Evolutionary conservation across 169 alveolate species (phyloP).

Genomic region (Plasmodium blacklocki): DNA sequence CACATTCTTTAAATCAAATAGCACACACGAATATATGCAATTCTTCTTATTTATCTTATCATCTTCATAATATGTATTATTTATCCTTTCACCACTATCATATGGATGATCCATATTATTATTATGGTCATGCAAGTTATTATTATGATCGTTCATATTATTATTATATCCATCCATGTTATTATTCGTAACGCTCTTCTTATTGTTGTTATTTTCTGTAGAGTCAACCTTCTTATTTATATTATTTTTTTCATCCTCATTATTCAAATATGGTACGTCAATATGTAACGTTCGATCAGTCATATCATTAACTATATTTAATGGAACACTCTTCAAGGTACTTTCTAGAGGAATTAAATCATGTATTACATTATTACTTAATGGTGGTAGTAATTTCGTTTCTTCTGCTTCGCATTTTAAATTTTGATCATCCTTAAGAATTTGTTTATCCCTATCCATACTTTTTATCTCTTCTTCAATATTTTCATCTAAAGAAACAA

Average conservation of each 20-base stretch:
- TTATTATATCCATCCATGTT: not conserved
- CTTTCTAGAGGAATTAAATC: no score
- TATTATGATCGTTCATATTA: not conserved
- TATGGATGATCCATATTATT: not conserved
- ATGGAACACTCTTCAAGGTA: no score
- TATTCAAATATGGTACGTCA: not conserved
- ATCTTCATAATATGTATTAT: not conserved
- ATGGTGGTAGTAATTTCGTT: no score
- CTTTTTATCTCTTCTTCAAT: no score
- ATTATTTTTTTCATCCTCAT: not conserved
- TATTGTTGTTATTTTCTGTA: not conserved
- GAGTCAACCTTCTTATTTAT: not conserved
- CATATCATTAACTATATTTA: no score
- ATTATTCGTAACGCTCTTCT: not conserved
- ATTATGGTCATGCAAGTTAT: not conserved
- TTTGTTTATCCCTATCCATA: no score
- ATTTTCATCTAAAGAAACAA: no score
- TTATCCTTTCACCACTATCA: not conserved
- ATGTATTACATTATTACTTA: no score
- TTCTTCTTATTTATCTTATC: not conserved
- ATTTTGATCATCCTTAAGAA: no score
- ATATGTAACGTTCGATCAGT: no score
- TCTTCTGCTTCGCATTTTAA: no score
- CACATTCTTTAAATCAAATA: constrained; percentile 28
- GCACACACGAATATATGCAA: constrained; percentile 28